phyloP scores from a whole-genome alignment of 1,284 basidiomycete species.

The Sporisorium sorghi region DNA sequence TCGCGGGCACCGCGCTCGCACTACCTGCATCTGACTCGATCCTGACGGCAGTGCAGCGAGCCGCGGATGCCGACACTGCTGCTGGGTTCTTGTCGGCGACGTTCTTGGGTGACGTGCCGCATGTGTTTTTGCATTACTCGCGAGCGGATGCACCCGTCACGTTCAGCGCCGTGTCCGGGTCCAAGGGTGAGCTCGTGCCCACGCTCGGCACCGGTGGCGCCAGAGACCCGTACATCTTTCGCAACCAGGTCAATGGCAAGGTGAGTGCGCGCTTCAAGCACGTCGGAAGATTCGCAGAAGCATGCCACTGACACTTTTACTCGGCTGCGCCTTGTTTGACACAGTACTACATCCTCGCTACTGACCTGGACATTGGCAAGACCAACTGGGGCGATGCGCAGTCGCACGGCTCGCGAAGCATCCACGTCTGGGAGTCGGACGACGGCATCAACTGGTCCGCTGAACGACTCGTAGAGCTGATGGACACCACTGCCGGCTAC shows the following conservation, averaged over 20 bases:
- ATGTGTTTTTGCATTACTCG: slow-evolving; percentile 32
- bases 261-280: slow-evolving; percentile 8
- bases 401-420: slow-evolving; percentile 33
- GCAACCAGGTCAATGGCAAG: slow-evolving; percentile 21
- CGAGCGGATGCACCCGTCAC: slow-evolving; percentile 21
- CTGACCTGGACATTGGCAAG: slow-evolving; percentile 31
- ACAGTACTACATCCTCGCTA: slow-evolving; percentile 33
- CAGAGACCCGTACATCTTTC: slow-evolving; percentile 29
- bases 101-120: slow-evolving; percentile 22
- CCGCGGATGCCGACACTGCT: neutral
- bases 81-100: slow-evolving; percentile 31
- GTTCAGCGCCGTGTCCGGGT: slow-evolving; percentile 22
- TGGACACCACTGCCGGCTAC: slow-evolving; percentile 27
- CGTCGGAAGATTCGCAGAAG: neutral
- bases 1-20: slow-evolving; percentile 6
- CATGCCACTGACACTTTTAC: slow-evolving; percentile 2
- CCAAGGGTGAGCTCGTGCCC: slow-evolving; percentile 22
- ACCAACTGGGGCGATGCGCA: slow-evolving; percentile 40
- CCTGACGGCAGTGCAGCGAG: slow-evolving; percentile 14
- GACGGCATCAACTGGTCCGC: slow-evolving; percentile 28
- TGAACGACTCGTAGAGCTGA: slow-evolving; percentile 21
- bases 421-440: slow-evolving; percentile 26
- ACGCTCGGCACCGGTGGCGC: slow-evolving; percentile 23
- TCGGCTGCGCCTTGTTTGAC: neutral
- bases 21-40: slow-evolving; percentile 37